Conservation (phyloP, 208 protist species). For the Trypanosoma mega region DNA sequence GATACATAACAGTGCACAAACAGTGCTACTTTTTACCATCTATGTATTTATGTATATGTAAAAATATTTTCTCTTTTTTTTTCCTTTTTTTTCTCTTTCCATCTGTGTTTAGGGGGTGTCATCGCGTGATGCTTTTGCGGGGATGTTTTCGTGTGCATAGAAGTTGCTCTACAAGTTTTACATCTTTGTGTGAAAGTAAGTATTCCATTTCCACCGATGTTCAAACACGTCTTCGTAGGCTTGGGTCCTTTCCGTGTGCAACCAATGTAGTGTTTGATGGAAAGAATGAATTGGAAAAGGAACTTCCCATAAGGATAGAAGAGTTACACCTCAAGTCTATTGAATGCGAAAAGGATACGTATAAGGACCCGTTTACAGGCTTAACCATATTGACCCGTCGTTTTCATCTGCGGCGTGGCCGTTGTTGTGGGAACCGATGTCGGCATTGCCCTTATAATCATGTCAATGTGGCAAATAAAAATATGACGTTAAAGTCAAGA, state of each 20-base stretch:
- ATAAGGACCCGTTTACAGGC: slow-evolving; percentile 45
- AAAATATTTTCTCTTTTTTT: too few species aligned
- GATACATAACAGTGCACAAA: too few species aligned
- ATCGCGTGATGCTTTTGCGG: too few species aligned
- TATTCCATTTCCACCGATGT: too few species aligned
- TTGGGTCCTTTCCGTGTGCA: neutral
- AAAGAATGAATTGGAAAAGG: slow-evolving; percentile 29
- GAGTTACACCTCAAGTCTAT: slow-evolving; percentile 31
- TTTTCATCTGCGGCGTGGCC: slow-evolving; percentile 26
- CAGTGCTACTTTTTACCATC: too few species aligned
- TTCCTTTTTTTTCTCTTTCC: too few species aligned
- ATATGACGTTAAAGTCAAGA: too few species aligned
- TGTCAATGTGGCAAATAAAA: slow-evolving; percentile 31
- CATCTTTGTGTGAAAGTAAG: too few species aligned
- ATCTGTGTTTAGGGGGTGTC: too few species aligned
- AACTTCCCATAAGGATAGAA: slow-evolving; percentile 22
- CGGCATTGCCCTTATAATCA: slow-evolving; percentile 61
- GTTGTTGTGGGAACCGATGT: slow-evolving; percentile 49
- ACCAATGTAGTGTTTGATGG: slow-evolving; percentile 16
- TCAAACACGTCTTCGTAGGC: slow-evolving; percentile 1
- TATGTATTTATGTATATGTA: too few species aligned
- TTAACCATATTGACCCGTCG: slow-evolving; percentile 52
- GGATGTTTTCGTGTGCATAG: too few species aligned
- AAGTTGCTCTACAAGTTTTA: too few species aligned
- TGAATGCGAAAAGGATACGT: slow-evolving; percentile 30